phyloP scores from a whole-genome alignment of 371 early-diverging fungal genomes.

The Thermomucor indicae-seudaticae region DNA sequence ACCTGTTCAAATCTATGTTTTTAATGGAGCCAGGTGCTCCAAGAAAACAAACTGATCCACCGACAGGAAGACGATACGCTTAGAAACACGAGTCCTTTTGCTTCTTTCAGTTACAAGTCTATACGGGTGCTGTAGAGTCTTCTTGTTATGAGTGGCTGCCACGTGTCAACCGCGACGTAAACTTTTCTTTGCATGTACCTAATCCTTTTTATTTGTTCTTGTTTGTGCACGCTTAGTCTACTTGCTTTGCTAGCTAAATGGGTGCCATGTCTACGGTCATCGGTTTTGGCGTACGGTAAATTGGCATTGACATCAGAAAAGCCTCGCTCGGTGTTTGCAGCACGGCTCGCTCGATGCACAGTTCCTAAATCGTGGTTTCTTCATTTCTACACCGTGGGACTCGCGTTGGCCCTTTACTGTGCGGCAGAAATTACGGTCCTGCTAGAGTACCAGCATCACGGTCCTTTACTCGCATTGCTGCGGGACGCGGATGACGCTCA shows the following conservation, averaged over 20 bases:
- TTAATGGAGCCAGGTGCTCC: no score
- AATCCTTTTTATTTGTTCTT: conserved; percentile 7
- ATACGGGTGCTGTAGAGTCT: no score
- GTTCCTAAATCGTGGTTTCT: conserved; percentile 66
- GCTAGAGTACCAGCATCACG: not conserved
- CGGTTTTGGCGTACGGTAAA: conserved; percentile 44
- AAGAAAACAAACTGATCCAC: no score
- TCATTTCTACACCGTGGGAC: conserved; percentile 65
- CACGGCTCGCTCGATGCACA: conserved; percentile 20
- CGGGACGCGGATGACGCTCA: conserved; percentile 16
- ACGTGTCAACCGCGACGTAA: no score
- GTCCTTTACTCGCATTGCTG: conserved; percentile 14
- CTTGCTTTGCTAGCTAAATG: conserved; percentile 23
- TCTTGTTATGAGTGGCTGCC: no score
- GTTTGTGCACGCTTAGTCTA: conserved; percentile 10
- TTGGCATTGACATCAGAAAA: conserved; percentile 22
- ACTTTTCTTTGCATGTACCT: conserved; percentile 6
- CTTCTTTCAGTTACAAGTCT: no score
- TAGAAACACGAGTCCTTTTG: no score
- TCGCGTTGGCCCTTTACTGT: conserved; percentile 19
- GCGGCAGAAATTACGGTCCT: conserved; percentile 13
- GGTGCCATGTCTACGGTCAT: conserved; percentile 21
- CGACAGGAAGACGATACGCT: no score
- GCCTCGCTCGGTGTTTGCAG: conserved; percentile 16
- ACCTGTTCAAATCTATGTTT: no score